Evolutionary conservation across 441 rosid species (phyloP).

Genomic region (Croton setiger): DNA sequence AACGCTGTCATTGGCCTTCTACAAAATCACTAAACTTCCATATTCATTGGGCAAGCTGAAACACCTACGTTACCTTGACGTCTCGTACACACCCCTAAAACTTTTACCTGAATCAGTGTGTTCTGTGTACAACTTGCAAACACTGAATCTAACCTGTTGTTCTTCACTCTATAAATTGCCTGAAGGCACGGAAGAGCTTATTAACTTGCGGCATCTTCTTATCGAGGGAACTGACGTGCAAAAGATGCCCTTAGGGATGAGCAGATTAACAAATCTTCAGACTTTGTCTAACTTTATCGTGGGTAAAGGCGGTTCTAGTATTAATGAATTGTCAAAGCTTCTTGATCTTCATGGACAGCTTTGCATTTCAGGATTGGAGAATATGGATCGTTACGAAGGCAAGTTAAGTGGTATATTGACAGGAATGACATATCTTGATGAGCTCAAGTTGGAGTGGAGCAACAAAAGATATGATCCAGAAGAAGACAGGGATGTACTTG

Average conservation of each 20-base stretch:
- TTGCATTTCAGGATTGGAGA: slow-evolving; percentile 17
- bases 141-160: slow-evolving; percentile 4
- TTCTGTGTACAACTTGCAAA: slow-evolving; percentile 7
- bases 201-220: slow-evolving; percentile 21
- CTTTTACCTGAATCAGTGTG: slow-evolving; percentile 7
- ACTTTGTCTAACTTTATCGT: slow-evolving; percentile 16
- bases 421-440: slow-evolving; percentile 12
- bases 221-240: slow-evolving; percentile 3
- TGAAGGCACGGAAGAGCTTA: background rate
- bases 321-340: slow-evolving; percentile 20
- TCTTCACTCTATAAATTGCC: slow-evolving; percentile 14
- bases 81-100: background rate
- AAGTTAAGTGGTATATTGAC: background rate
- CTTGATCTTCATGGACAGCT: slow-evolving; percentile 19
- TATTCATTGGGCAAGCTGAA: slow-evolving; percentile 9
- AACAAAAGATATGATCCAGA: background rate
- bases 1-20: slow-evolving; percentile 1
- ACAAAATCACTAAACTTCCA: background rate
- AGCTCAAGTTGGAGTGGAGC: slow-evolving; percentile 21
- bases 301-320: slow-evolving; percentile 16
- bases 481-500: background rate
- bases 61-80: slow-evolving; percentile 5
- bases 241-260: slow-evolving; percentile 19
- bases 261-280: slow-evolving; percentile 20
- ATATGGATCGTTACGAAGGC: slow-evolving; percentile 6